phyloP scores from a whole-genome alignment of 2,329 filamentous ascomycete genomes.

The Paecilomyces niveus region DNA sequence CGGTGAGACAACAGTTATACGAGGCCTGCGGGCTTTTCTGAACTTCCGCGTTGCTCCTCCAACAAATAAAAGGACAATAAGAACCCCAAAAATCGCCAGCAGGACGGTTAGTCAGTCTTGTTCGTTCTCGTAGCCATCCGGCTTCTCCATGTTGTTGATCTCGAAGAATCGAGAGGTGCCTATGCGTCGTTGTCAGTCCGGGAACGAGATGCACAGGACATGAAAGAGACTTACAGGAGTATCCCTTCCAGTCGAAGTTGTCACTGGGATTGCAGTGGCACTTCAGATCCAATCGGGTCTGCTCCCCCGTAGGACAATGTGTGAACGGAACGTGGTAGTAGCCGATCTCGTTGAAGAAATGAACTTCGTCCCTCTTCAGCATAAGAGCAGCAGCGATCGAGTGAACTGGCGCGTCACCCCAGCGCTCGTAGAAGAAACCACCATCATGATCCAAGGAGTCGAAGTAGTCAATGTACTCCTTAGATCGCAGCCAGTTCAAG shows the following conservation, averaged over 20 bases:
- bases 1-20: slow-evolving; percentile 1
- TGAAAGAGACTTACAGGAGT: slow-evolving; percentile 67
- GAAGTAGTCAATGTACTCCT: slow-evolving; percentile 87
- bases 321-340: slow-evolving; percentile 98
- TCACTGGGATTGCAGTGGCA: slow-evolving; percentile 93
- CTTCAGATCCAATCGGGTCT: slow-evolving; percentile 73
- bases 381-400: slow-evolving; percentile 89
- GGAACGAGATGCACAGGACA: slow-evolving; percentile 27
- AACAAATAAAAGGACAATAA: slow-evolving; percentile 11
- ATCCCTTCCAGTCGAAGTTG: slow-evolving; percentile 99
- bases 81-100: slow-evolving; percentile 12
- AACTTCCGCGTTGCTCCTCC: slow-evolving; percentile 14
- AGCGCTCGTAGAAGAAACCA: slow-evolving; percentile 98
- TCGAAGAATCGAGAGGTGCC: slow-evolving; percentile 84
- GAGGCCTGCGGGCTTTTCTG: slow-evolving; percentile 11
- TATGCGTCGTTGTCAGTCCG: slow-evolving; percentile 28
- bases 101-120: slow-evolving; percentile 36
- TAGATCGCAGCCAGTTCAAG: slow-evolving; percentile 84
- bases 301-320: slow-evolving; percentile 88
- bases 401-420: slow-evolving; percentile 96
- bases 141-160: slow-evolving; percentile 71
- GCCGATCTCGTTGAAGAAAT: slow-evolving; percentile 98
- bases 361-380: slow-evolving; percentile 85
- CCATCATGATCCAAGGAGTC: slow-evolving; percentile 79
- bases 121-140: slow-evolving; percentile 74